A percentile compares a stretch with the other conserved stretches of the same genome.
Evolutionary conservation across 495 filamentous ascomycete genomes (phyloP).

Genomic region (Stereocaulon alpinum): DNA sequence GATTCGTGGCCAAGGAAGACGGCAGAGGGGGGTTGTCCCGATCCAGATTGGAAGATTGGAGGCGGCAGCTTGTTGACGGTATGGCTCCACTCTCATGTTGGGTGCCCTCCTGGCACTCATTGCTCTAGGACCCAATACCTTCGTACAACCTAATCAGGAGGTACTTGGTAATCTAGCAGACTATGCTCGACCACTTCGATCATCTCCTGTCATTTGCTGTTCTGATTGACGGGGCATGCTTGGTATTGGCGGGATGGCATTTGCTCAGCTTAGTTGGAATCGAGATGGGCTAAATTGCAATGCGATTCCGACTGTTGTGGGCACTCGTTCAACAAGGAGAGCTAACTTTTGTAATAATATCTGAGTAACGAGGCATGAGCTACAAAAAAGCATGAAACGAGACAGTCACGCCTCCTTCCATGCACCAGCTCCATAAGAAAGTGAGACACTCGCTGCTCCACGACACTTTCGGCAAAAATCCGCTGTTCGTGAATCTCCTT

Average conservation of each 20-base stretch:
- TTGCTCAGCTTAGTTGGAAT: too few species aligned
- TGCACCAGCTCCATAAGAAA: conserved; percentile 25
- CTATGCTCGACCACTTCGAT: background rate
- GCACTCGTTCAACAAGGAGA: too few species aligned
- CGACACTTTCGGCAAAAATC: conserved; percentile 26
- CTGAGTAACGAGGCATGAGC: too few species aligned
- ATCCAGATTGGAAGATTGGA: too few species aligned
- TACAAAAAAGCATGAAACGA: background rate
- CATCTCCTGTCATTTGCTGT: background rate
- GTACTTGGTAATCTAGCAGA: background rate
- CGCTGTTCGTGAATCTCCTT: conserved; percentile 22
- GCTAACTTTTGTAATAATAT: too few species aligned
- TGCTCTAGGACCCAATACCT: background rate
- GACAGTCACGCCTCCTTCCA: conserved; percentile 4
- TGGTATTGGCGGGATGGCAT: too few species aligned
- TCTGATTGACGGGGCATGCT: background rate
- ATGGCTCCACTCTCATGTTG: background rate
- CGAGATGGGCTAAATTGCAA: too few species aligned
- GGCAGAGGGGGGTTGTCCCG: too few species aligned
- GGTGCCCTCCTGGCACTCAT: background rate
- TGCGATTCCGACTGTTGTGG: too few species aligned
- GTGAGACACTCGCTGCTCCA: conserved; percentile 37
- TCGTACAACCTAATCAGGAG: background rate
- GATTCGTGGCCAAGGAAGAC: too few species aligned
- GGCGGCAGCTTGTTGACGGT: too few species aligned